Evolutionary conservation across 73 alveolate species (phyloP), one percentile per base, ranked within the genome.

Genomic region (Urostyla sp.): DNA sequence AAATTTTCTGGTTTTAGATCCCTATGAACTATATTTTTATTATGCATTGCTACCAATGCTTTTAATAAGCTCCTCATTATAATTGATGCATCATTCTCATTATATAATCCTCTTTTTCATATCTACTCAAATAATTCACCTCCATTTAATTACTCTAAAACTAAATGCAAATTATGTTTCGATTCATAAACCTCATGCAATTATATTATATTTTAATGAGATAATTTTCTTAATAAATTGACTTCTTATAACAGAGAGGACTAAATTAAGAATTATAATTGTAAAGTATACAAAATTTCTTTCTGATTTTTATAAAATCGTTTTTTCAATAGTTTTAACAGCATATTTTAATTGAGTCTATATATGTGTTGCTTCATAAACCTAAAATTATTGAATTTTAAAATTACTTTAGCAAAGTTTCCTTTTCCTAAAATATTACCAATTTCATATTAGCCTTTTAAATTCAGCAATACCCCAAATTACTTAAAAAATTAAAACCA

Each of bases 1-100:
- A 91, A 52, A 66, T 91, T 91, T 50, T 91, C 94, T 44, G 94
- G 97, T 55, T 91, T 91, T 45, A 91, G 51, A 74, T 91, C 97
- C 38, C 97, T 50, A 45, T 91, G 97, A 32, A 75, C 79, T 48
- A 91, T 75, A 24, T 80, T 72, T 0, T 50, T 51, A 35, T 61
- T 24, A 56, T 87, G 91, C 74, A 80, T 50, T 30, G 86, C 73
- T 37, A 56, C 91, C 28, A 91, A 43, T 18, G 85, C 91, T 50
- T 78, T 56, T 35, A 91, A 67, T 23, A 91, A 45, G 67, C 89
- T 72, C 52, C 81, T 55, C 43, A 82, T 67, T 26, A 87, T 80
- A 16, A 44, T 55, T 28, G 91, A 74, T 0, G 97, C 97, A 28
- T 87, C 92, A 46, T 81, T 63, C 69, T 87, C 97, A 51, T 46